These are phyloP conservation scores for Colletotrichum paranaense DNA, from an alignment of 2,329 filamentous ascomycete genomes.

Conservation along the genomic window DNA sequence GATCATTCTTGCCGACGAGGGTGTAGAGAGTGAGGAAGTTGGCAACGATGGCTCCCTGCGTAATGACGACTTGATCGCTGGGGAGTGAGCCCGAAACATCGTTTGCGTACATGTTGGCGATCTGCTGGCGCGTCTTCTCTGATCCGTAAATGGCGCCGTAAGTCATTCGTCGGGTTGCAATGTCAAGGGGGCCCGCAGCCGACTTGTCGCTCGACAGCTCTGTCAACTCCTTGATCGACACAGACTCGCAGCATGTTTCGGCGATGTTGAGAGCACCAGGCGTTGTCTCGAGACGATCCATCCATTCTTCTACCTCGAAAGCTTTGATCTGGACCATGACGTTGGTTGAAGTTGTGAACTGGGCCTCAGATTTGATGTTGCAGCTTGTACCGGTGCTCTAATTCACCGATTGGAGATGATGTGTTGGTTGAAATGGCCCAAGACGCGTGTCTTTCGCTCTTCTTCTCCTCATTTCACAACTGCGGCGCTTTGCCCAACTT, in stretches of 20 bases:
- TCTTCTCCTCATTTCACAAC: too few relatives aligned
- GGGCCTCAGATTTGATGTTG: too few relatives aligned
- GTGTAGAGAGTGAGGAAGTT: conserved; percentile 81
- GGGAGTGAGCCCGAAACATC: conserved; percentile 48
- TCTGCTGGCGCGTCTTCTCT: conserved; percentile 68
- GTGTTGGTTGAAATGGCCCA: too few relatives aligned
- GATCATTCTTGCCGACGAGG: conserved; percentile 76
- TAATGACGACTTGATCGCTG: conserved; percentile 75
- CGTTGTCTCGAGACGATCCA: conserved; percentile 69
- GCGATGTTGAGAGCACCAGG: conserved; percentile 75
- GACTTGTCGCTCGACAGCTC: conserved; percentile 66
- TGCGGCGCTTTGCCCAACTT: too few relatives aligned
- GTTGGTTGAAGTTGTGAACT: neutral
- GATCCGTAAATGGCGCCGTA: conserved; percentile 83
- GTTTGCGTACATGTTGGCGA: conserved; percentile 73
- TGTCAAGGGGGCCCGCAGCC: conserved; percentile 53
- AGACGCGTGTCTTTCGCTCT: too few relatives aligned
- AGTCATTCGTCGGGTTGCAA: conserved; percentile 66
- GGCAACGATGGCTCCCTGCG: conserved; percentile 80
- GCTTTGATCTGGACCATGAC: conserved; percentile 45
- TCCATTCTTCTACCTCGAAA: conserved; percentile 80
- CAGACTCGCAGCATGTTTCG: conserved; percentile 81
- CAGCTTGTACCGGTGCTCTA: too few relatives aligned
- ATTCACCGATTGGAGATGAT: too few relatives aligned
- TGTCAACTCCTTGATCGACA: conserved; percentile 77